A percentile compares a stretch with the other conserved stretches of the same genome.
phyloP scores from a whole-genome alignment of 345 rosid genomes.

The Pistacia vera region DNA sequence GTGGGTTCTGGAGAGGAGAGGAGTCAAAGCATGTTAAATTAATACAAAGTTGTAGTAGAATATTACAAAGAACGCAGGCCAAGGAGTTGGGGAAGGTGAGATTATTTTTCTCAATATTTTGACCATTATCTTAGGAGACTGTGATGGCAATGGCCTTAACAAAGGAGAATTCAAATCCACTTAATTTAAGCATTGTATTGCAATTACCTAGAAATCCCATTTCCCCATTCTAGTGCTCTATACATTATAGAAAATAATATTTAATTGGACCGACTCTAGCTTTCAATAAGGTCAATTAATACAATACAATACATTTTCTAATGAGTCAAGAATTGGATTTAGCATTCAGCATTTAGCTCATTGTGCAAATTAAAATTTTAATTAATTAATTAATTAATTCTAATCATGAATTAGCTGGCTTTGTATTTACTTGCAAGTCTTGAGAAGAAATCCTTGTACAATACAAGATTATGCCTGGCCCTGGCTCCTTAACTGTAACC shows the following conservation, averaged over 20 bases:
- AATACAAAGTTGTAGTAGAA: background rate
- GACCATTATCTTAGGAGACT: conserved; percentile 44
- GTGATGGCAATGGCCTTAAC: conserved; percentile 19
- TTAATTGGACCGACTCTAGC: too few species aligned
- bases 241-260: background rate
- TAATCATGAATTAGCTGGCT: background rate
- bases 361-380: background rate
- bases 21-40: conserved; percentile 10
- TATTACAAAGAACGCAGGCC: conserved; percentile 41
- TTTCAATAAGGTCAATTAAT: too few species aligned
- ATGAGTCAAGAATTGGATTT: too few species aligned
- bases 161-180: too few species aligned
- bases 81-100: conserved; percentile 40
- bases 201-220: conserved; percentile 36
- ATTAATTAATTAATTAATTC: conserved; percentile 2
- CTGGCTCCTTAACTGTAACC: background rate
- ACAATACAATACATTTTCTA: too few species aligned
- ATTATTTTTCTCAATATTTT: conserved; percentile 28
- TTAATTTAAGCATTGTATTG: conserved; percentile 5
- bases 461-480: background rate
- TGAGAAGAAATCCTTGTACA: background rate
- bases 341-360: too few species aligned
- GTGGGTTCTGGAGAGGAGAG: background rate
- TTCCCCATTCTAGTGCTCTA: conserved; percentile 18
- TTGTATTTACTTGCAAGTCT: background rate